Conservation (phyloP, 1,139 yeast species). For the Yamadazyma friedrichii region DNA sequence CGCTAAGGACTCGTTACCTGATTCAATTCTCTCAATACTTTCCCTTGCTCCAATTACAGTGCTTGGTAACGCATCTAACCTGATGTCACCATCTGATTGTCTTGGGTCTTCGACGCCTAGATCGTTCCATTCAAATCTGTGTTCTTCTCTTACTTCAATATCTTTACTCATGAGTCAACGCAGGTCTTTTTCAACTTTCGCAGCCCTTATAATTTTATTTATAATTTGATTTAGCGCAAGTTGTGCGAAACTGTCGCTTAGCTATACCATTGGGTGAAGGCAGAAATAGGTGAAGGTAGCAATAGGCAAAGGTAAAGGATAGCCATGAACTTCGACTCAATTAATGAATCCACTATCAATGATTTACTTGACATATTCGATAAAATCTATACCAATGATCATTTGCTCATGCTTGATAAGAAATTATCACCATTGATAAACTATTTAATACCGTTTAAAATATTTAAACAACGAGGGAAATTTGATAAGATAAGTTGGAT, state of each 20-base stretch:
- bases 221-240: too few relatives aligned
- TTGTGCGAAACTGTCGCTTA: not conserved
- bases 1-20: not conserved
- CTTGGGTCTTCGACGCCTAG: not conserved
- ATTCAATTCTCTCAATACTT: too few relatives aligned
- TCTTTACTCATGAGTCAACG: constrained; percentile 2
- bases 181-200: not conserved
- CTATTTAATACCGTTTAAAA: constrained; percentile 57
- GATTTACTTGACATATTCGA: constrained; percentile 25
- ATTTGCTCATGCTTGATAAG: constrained; percentile 57
- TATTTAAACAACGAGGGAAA: constrained; percentile 54
- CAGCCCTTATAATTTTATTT: not conserved
- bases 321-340: constrained; percentile 7
- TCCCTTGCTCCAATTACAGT: too few relatives aligned
- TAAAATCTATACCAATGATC: constrained; percentile 28
- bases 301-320: not conserved
- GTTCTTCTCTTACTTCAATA: not conserved
- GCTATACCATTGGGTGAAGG: too few relatives aligned
- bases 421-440: constrained; percentile 56
- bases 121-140: not conserved
- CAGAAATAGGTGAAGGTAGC: too few relatives aligned
- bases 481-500: constrained; percentile 65
- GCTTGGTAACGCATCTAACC: too few relatives aligned
- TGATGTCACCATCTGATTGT: not conserved
- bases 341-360: constrained; percentile 22